Percentiles rank a stretch among this genome's conserved stretches.
Evolutionary conservation across 371 early-diverging fungal species (phyloP).

Genomic region (Mortierella sp.): DNA sequence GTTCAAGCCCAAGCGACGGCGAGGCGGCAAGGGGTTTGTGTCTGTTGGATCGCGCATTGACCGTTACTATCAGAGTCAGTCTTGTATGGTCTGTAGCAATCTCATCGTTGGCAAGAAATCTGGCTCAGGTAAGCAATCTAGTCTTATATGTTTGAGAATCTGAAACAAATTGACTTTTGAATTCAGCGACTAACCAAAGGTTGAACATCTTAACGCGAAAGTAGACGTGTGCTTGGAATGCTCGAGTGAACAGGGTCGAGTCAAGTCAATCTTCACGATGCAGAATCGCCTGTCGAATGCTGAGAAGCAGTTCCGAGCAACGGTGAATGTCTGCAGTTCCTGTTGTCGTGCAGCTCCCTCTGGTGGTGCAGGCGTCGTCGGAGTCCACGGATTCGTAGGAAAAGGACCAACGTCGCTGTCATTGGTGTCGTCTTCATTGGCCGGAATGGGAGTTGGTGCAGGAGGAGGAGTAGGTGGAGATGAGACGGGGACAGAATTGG

Average conservation of each 20-base stretch:
- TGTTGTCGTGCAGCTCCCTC: conserved; percentile 37
- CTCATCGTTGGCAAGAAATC: conserved; percentile 26
- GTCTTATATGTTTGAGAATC: neutral
- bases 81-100: conserved; percentile 36
- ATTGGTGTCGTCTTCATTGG: neutral
- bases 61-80: conserved; percentile 52
- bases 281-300: conserved; percentile 37
- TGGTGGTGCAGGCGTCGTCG: conserved; percentile 19
- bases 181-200: neutral
- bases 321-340: conserved; percentile 47
- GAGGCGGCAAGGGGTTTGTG: conserved; percentile 48
- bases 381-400: neutral
- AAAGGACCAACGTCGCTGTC: neutral
- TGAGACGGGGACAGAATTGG: conserved; percentile 31
- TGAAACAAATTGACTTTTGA: neutral
- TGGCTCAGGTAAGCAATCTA: conserved; percentile 22
- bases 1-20: conserved; percentile 37
- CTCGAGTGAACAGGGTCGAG: conserved; percentile 23
- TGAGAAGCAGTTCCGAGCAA: conserved; percentile 36
- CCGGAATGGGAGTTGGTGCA: neutral
- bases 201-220: neutral
- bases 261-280: conserved; percentile 27
- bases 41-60: conserved; percentile 47
- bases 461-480: conserved; percentile 8
- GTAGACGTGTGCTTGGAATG: conserved; percentile 41